Percentiles rank a stretch among this genome's conserved stretches.
phyloP scores from a whole-genome alignment of 2,329 filamentous ascomycete genomes.

The Colletotrichum chlorophyti region DNA sequence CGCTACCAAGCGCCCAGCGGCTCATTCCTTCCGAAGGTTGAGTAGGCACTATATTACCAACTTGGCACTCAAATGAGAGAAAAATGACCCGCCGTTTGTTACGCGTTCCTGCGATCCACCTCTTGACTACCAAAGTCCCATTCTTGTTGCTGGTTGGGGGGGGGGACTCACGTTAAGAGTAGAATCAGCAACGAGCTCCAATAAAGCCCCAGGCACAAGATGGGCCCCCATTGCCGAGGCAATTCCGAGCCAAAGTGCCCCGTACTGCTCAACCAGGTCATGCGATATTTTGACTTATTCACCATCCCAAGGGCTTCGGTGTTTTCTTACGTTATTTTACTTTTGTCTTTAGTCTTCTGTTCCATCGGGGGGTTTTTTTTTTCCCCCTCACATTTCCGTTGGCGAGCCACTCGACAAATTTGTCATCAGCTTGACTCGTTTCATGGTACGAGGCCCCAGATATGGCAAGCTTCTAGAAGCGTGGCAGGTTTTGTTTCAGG shows the following conservation, averaged over 20 bases:
- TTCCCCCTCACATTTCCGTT: too few species aligned
- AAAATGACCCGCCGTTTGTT: slow-evolving; percentile 15
- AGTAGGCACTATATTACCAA: neutral
- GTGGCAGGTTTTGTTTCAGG: slow-evolving; percentile 9
- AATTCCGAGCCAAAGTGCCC: slow-evolving; percentile 11
- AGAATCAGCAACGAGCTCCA: slow-evolving; percentile 21
- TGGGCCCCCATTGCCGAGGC: slow-evolving; percentile 12
- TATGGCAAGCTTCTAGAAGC: slow-evolving; percentile 24
- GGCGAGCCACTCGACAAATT: neutral
- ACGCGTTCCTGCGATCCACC: slow-evolving; percentile 18
- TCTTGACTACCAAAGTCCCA: neutral
- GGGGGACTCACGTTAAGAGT: neutral
- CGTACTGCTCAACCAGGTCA: neutral
- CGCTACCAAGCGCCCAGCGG: neutral
- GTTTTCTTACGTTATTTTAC: too few species aligned
- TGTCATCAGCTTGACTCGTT: slow-evolving; percentile 16
- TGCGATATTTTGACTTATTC: too few species aligned
- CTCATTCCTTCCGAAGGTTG: neutral
- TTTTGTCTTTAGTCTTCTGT: too few species aligned
- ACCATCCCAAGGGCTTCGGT: too few species aligned
- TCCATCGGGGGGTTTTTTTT: too few species aligned
- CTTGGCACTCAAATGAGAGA: neutral
- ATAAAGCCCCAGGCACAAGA: too few species aligned
- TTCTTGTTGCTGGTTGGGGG: neutral
- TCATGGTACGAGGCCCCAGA: slow-evolving; percentile 2